Evolutionary conservation across 2,329 filamentous ascomycete genomes (phyloP).

Genomic region (Graphilbum sp.): DNA sequence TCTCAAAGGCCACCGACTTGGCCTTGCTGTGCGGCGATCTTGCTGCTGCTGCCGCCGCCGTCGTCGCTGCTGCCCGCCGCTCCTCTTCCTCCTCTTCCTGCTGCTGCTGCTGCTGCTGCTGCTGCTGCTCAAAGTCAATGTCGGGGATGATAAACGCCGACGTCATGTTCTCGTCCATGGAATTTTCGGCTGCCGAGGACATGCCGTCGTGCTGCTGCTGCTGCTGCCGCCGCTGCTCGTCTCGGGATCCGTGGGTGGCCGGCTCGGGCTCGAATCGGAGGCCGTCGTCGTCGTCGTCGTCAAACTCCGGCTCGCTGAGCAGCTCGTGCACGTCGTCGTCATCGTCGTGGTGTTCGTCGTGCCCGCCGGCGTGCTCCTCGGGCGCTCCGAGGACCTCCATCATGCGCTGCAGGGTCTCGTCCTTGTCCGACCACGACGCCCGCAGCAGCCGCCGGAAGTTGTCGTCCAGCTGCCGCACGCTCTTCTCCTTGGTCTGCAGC

Average conservation of each 20-base stretch:
- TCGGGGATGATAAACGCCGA: conserved; percentile 12
- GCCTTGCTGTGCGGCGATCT: not conserved
- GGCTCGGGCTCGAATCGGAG: no score
- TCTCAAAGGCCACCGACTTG: conserved; percentile 1
- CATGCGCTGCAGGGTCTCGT: conserved; percentile 9
- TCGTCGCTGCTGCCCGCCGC: not conserved
- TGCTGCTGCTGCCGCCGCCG: not conserved
- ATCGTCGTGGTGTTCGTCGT: not conserved
- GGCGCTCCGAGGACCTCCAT: conserved; percentile 4
- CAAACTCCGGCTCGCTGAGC: not conserved
- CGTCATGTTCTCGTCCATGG: conserved; percentile 12
- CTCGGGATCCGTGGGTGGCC: not conserved
- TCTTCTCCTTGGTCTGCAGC: conserved; percentile 7
- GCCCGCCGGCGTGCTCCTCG: conserved; percentile 1
- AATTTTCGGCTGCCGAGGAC: not conserved
- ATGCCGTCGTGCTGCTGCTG: not conserved
- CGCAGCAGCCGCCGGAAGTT: conserved; percentile 10
- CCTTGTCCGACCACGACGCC: conserved; percentile 8
- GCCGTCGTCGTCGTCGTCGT: not conserved
- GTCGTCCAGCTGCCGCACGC: conserved; percentile 10
- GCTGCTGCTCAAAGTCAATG: conserved; percentile 5
- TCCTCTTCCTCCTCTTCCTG: not conserved
- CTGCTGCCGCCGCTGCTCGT: not conserved
- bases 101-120: not conserved
- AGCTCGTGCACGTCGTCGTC: not conserved